phyloP scores from a whole-genome alignment of 129 eudicot species.

The Escallonia herrerae region DNA sequence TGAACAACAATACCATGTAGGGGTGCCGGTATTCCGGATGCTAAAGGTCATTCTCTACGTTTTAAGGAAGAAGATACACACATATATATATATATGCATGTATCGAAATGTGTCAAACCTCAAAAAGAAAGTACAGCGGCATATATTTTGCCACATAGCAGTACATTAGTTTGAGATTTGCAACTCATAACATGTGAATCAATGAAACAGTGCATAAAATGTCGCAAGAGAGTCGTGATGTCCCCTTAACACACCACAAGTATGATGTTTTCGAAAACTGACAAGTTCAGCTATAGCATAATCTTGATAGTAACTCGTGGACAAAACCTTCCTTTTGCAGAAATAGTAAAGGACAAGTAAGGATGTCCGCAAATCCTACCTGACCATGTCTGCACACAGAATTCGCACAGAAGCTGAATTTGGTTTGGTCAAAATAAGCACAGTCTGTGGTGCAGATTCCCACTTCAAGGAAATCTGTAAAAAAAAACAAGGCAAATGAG shows the following conservation, averaged over 20 bases:
- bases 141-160: too few relatives aligned
- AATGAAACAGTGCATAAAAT: background rate
- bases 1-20: too few relatives aligned
- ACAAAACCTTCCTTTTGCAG: background rate
- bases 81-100: too few relatives aligned
- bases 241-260: background rate
- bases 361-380: slow-evolving; percentile 35
- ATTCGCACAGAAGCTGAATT: slow-evolving; percentile 75
- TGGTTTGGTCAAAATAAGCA: slow-evolving; percentile 85
- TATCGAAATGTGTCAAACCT: too few relatives aligned
- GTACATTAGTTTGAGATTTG: too few relatives aligned
- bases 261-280: background rate
- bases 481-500: background rate
- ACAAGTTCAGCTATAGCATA: background rate
- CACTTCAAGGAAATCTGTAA: slow-evolving; percentile 92
- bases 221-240: background rate
- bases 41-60: too few relatives aligned
- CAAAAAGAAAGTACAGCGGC: too few relatives aligned
- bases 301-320: background rate
- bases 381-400: slow-evolving; percentile 73
- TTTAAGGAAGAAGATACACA: too few relatives aligned
- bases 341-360: slow-evolving; percentile 6
- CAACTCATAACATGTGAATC: background rate
- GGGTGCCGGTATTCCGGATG: too few relatives aligned
- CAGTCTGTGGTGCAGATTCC: slow-evolving; percentile 85